Evolutionary conservation across 306 rosid genomes (phyloP), one percentile per base, ranked within the genome.

Genomic region (Pyrus bretschneideri): DNA sequence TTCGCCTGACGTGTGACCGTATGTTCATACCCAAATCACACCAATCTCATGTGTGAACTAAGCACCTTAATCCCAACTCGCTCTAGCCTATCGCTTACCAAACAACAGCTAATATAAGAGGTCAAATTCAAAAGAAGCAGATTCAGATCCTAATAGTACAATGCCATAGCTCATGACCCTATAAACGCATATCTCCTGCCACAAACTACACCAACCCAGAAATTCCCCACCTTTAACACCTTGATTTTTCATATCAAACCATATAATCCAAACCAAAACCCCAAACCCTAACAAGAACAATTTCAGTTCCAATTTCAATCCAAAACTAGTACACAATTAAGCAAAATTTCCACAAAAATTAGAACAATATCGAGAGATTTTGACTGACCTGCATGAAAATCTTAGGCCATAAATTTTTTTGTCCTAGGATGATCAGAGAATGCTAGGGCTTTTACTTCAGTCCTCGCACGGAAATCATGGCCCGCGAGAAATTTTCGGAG

Each of bases 101-200:
- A 27, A 25, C 9, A 12, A 5, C 29, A 5, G 66, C 66, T 25
- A 12, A 60, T 60, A 18, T 12, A 25, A 60, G 31, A 60, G 66
- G 35, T 25, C 66, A 31, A 66, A 66, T 19, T 46, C 19, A 46
- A 46, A 46, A 4, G 40, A 27, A 69, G 23, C 40, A 22, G 15
- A 59, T 59, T 59, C 64, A 30, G 27, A 60, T 58, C 63, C 42
- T 30, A 44, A 29, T 57, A 49, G 31, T 12, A 69, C 61, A 77
- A 77, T 77, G 70, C 17, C 62, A 45, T 15, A 27, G n/a, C 45
- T 44, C 78, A 19, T 31, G 70, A 30, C 55, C 75, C 59, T 38
- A 25, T 1, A 70, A 76, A 62, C 76, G 72, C 72, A 33, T 71
- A 71, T 62, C 46, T 7, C 45, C 60, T 8, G 46, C 65, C 29